Evolutionary conservation across 1,284 basidiomycete species (phyloP).

Genomic region (Sparassis latifolia): DNA sequence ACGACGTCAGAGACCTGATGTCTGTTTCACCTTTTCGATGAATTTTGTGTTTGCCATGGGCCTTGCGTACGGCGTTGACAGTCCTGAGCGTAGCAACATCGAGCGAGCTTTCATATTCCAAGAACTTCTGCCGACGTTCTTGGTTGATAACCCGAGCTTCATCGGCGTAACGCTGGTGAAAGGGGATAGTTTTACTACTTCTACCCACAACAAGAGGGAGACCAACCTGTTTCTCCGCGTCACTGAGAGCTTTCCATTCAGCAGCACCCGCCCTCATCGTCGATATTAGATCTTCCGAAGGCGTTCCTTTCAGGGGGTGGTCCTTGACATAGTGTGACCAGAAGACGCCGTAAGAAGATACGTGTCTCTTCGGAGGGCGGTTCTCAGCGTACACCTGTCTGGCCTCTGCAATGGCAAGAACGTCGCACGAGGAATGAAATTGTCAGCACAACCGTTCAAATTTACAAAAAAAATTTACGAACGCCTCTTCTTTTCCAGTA

Average conservation of each 20-base stretch:
- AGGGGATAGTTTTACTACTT: too few species aligned
- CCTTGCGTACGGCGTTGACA: too few species aligned
- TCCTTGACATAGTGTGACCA: not conserved
- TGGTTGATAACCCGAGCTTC: too few species aligned
- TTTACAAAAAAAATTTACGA: not conserved
- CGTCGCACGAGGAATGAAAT: not conserved
- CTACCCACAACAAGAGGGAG: too few species aligned
- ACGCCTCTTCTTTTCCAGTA: slow-evolving; percentile 2
- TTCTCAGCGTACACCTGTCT: slow-evolving; percentile 3
- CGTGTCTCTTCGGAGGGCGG: slow-evolving; percentile 1
- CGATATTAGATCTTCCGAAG: not conserved
- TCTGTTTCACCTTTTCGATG: too few species aligned
- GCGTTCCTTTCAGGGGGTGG: not conserved
- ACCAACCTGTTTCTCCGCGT: slow-evolving; percentile 17
- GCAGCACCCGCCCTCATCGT: not conserved
- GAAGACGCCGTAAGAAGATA: not conserved
- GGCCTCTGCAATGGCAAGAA: not conserved
- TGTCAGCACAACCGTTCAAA: slow-evolving; percentile 1
- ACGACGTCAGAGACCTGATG: too few species aligned
- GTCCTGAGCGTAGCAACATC: too few species aligned
- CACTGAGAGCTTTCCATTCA: slow-evolving; percentile 12
- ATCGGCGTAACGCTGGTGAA: too few species aligned
- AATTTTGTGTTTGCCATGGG: too few species aligned
- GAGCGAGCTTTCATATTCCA: too few species aligned
- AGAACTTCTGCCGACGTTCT: too few species aligned